phyloP scores from a whole-genome alignment of 2,329 filamentous ascomycete genomes.

The Aureobasidium sp. region DNA sequence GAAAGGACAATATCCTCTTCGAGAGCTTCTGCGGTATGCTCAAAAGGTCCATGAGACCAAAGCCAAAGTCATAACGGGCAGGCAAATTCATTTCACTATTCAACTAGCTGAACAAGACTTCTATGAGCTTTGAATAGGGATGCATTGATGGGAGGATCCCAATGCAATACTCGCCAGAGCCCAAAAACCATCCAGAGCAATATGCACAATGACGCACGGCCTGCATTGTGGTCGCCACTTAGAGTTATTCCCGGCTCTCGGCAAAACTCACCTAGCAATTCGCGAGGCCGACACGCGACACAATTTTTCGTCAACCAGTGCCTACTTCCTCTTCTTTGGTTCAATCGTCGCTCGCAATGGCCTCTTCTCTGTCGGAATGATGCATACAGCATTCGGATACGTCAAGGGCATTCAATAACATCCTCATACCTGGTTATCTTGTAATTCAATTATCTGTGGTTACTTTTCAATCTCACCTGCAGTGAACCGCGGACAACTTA shows the following conservation, averaged over 20 bases:
- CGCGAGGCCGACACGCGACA: conserved; percentile 5
- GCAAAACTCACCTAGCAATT: conserved; percentile 3
- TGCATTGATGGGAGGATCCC: neutral
- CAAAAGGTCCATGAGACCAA: conserved; percentile 35
- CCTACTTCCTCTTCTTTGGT: neutral
- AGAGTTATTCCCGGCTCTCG: neutral
- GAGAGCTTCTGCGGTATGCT: conserved; percentile 83
- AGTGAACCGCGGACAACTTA: neutral
- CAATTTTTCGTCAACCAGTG: conserved; percentile 7
- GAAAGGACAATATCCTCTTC: conserved; percentile 63
- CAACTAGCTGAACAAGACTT: neutral
- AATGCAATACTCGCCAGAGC: neutral
- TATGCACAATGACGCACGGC: neutral
- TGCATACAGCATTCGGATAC: conserved; percentile 1
- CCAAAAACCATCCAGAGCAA: neutral
- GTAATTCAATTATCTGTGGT: neutral
- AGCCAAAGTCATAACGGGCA: neutral
- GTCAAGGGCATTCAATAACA: conserved; percentile 8
- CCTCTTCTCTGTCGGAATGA: conserved; percentile 2
- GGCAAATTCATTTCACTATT: neutral
- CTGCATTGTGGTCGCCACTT: neutral
- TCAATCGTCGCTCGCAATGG: neutral
- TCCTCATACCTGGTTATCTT: neutral
- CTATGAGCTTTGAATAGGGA: neutral
- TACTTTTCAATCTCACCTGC: neutral